Percentiles rank a stretch among this genome's conserved stretches.
These are phyloP conservation scores for Neofusicoccum sp. DNA, from an alignment of 2,329 filamentous ascomycete species.

Conservation along the genomic window DNA sequence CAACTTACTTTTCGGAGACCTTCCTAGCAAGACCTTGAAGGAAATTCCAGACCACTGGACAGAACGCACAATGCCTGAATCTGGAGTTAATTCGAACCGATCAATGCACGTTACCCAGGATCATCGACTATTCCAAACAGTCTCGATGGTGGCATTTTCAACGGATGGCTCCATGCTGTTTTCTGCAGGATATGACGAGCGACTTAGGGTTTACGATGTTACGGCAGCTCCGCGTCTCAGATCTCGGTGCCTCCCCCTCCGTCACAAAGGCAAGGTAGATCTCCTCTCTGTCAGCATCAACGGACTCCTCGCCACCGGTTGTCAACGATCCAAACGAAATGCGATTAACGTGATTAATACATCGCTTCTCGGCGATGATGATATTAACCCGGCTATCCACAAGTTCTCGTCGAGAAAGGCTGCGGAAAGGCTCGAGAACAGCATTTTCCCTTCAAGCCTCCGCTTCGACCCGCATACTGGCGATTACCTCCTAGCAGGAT, in stretches of 20 bases:
- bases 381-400: slow-evolving; percentile 21
- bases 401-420: slow-evolving; percentile 34
- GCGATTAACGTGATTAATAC: slow-evolving; percentile 33
- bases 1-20: slow-evolving; percentile 56
- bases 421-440: slow-evolving; percentile 27
- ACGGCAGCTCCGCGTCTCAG: slow-evolving; percentile 23
- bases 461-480: slow-evolving; percentile 31
- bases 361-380: neutral
- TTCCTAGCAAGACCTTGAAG: slow-evolving; percentile 40
- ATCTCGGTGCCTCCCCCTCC: neutral
- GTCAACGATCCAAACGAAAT: slow-evolving; percentile 30
- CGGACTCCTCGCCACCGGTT: slow-evolving; percentile 51
- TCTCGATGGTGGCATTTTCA: slow-evolving; percentile 55
- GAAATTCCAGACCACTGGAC: slow-evolving; percentile 57
- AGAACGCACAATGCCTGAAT: slow-evolving; percentile 38
- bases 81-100: slow-evolving; percentile 43
- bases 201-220: slow-evolving; percentile 45
- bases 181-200: slow-evolving; percentile 56
- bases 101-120: slow-evolving; percentile 52
- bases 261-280: slow-evolving; percentile 50
- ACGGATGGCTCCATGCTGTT: slow-evolving; percentile 46
- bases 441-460: slow-evolving; percentile 32
- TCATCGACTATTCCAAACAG: slow-evolving; percentile 54
- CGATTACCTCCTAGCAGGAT: slow-evolving; percentile 54
- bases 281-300: slow-evolving; percentile 48